Base-by-base conservation (phyloP, 2,329 filamentous ascomycete genomes). In the Conoideocrella luteorostrata region DNA sequence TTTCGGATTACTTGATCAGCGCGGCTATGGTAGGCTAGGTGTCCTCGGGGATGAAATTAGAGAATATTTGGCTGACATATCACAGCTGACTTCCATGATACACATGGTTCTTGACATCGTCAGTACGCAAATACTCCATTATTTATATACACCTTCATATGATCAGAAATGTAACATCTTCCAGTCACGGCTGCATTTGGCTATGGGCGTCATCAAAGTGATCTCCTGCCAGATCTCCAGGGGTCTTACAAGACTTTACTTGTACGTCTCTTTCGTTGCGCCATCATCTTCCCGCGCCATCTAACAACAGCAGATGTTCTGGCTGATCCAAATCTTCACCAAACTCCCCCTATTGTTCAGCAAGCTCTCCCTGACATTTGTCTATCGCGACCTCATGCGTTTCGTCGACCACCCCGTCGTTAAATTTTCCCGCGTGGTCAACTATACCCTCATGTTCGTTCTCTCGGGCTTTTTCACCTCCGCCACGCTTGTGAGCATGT, bases 251-350 rank as follows among this genome's bases (percentile, higher is more conserved):
- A 46, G 20, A 46, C 44, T 3, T 5, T 22, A 6, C 21, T 46
- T 11, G 44, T 46, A 32, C 22, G 38, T 42, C 15, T 10, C 21
- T n/a, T 15, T 35, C 12, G 9, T 24, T n/a, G n/a, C n/a, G n/a
- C n/a, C 21, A 24, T 9, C 17, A 24, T 39, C 35, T 21, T 12
- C 7, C 33, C 7, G 13, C 26, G 11, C 7, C 18, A 35, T 44
- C 26, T 44, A 30, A 22, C 17, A 6, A 15, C 5, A 23, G 22
- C 24, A 46, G 44, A 42, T 38, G 30, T 46, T 46, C 29, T 46
- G 44, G 44, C 44, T 46, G 23, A 46, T 46, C 23, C 38, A 46
- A 38, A 46, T 46, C 23, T 46, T 46, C 32, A 46, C 44, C 5
- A 46, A 46, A 30, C 32, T 42, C 10, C 44, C 44, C 10, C 39